These are phyloP conservation scores for Nidularia pulvinata DNA, from an alignment of 768 basidiomycete species.

Conservation along the genomic window DNA sequence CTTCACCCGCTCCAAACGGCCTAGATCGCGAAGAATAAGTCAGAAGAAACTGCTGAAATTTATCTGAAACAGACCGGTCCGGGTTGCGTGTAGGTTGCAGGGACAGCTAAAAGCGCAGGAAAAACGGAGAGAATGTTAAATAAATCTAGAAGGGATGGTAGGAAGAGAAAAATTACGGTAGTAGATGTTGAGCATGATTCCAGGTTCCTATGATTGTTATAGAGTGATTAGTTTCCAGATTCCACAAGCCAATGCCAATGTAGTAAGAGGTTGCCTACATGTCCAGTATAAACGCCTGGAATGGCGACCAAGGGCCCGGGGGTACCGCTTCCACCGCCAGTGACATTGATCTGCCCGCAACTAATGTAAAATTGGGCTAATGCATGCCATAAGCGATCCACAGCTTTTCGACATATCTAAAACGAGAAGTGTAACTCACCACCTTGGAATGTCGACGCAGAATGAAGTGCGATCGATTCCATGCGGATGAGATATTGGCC, in stretches of 20 bases:
- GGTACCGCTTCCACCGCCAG: constrained; percentile 12
- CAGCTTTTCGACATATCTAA: background rate
- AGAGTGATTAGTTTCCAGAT: background rate
- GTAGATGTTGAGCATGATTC: constrained; percentile 9
- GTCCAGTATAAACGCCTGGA: constrained; percentile 11
- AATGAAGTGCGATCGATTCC: constrained; percentile 42
- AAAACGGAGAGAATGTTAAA: background rate
- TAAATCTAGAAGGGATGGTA: no score
- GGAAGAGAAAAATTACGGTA: background rate
- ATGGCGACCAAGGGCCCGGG: constrained; percentile 12
- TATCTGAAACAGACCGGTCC: constrained; percentile 4
- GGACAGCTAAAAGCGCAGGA: constrained; percentile 1
- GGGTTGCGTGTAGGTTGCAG: constrained; percentile 6
- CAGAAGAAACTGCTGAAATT: background rate
- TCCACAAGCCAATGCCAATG: background rate
- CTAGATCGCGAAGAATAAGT: background rate
- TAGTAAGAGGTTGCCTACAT: background rate
- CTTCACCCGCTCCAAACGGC: constrained; percentile 7
- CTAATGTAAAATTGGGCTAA: constrained; percentile 15
- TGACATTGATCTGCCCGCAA: constrained; percentile 15
- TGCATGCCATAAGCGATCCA: background rate
- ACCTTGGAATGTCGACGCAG: constrained; percentile 33
- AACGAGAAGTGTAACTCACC: constrained; percentile 16
- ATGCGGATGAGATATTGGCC: constrained; percentile 41
- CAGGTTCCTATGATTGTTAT: constrained; percentile 4